Conservation (phyloP, 352 stramenopile genomes). For the Phytophthora multivora region DNA sequence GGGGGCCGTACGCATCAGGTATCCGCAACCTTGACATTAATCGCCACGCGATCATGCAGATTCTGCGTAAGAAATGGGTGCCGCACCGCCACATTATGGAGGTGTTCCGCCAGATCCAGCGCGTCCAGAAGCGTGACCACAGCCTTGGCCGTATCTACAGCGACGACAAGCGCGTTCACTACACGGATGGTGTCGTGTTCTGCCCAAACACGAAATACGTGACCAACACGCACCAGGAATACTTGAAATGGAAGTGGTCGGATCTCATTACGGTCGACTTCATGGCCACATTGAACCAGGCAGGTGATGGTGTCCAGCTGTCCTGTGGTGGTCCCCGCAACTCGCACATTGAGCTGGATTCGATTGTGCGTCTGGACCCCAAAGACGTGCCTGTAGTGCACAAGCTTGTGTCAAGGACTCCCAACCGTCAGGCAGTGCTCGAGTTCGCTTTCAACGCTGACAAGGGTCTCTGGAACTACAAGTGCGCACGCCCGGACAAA, state of each 20-base stretch:
- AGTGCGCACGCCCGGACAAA: conserved; percentile 89
- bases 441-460: conserved; percentile 90
- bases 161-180: conserved; percentile 86
- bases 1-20: conserved; percentile 67
- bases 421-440: conserved; percentile 69
- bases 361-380: conserved; percentile 78
- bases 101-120: conserved; percentile 84
- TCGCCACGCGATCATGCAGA: conserved; percentile 66
- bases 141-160: conserved; percentile 80
- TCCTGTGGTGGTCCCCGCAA: conserved; percentile 79
- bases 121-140: conserved; percentile 76
- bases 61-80: conserved; percentile 88
- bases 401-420: conserved; percentile 63
- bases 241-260: conserved; percentile 93
- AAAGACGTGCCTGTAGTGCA: conserved; percentile 73
- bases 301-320: conserved; percentile 61
- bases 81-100: conserved; percentile 81
- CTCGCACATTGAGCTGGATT: conserved; percentile 83
- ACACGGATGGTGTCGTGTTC: conserved; percentile 91
- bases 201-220: conserved; percentile 88
- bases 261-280: conserved; percentile 92
- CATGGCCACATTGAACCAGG: conserved; percentile 58
- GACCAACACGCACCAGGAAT: conserved; percentile 86
- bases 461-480: conserved; percentile 91
- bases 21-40: conserved; percentile 73